phyloP scores from a whole-genome alignment of 495 filamentous ascomycete species.

The Penicillium bovifimosum region DNA sequence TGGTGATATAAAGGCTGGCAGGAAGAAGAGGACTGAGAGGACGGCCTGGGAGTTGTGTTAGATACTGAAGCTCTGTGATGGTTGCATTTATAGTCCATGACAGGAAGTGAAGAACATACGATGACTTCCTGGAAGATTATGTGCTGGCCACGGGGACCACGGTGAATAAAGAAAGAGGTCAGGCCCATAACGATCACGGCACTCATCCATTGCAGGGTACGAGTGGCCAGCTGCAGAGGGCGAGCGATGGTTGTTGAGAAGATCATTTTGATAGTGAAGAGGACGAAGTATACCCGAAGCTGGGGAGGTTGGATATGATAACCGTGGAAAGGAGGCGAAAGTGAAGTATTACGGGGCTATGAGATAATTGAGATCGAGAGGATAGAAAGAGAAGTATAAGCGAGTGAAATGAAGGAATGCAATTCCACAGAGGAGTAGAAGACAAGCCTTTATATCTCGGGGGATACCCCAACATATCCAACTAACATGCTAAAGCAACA shows the following conservation, averaged over 20 bases:
- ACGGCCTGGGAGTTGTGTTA: slow-evolving; percentile 33
- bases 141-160: slow-evolving; percentile 35
- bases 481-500: slow-evolving; percentile 6
- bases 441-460: slow-evolving; percentile 7
- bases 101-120: slow-evolving; percentile 33
- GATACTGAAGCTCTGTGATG: background rate
- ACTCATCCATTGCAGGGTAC: slow-evolving; percentile 47
- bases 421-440: background rate
- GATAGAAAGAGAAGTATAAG: background rate
- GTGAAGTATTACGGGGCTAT: background rate
- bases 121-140: slow-evolving; percentile 53
- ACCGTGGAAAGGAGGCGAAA: background rate
- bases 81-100: background rate
- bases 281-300: background rate
- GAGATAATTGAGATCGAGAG: background rate
- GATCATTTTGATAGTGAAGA: slow-evolving; percentile 20
- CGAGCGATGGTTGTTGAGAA: slow-evolving; percentile 28
- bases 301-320: background rate
- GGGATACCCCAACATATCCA: background rate
- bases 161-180: slow-evolving; percentile 49
- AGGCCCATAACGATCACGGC: slow-evolving; percentile 59
- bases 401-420: background rate
- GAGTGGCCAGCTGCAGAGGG: slow-evolving; percentile 33
- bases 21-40: slow-evolving; percentile 53
- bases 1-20: slow-evolving; percentile 50